Percentiles rank a stretch among this genome's conserved stretches.
Evolutionary conservation across 768 basidiomycete genomes (phyloP).

Genomic region (Boletus reticulatus): DNA sequence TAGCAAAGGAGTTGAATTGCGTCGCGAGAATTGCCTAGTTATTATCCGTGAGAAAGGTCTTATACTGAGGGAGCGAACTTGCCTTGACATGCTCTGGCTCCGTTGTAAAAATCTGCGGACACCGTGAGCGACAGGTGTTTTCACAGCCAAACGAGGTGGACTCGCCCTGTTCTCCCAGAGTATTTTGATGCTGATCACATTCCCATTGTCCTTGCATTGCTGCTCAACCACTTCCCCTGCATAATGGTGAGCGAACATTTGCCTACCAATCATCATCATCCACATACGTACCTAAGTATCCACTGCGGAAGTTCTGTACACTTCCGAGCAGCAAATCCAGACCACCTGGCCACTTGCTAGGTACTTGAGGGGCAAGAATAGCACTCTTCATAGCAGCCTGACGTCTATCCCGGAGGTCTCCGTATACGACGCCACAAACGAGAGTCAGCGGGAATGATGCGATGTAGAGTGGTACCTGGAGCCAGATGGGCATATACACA

Average conservation of each 20-base stretch:
- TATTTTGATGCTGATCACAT: slow-evolving; percentile 31
- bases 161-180: slow-evolving; percentile 40
- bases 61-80: not conserved
- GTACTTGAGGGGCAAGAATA: slow-evolving; percentile 32
- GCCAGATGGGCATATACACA: slow-evolving; percentile 13
- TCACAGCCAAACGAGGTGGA: slow-evolving; percentile 1
- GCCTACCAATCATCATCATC: not conserved
- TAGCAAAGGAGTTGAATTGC: slow-evolving; percentile 42
- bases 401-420: slow-evolving; percentile 11
- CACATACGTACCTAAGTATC: slow-evolving; percentile 29
- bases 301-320: slow-evolving; percentile 23
- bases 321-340: slow-evolving; percentile 30
- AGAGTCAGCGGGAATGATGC: slow-evolving; percentile 26
- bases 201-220: slow-evolving; percentile 28
- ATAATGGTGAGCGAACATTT: not conserved
- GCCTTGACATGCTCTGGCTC: slow-evolving; percentile 51
- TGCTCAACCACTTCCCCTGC: slow-evolving; percentile 31
- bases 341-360: slow-evolving; percentile 36
- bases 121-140: not conserved
- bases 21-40: slow-evolving; percentile 42
- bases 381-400: slow-evolving; percentile 25
- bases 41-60: not conserved
- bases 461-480: slow-evolving; percentile 13
- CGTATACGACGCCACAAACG: slow-evolving; percentile 9
- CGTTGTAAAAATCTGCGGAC: slow-evolving; percentile 39